A percentile compares a stretch with the other conserved stretches of the same genome.
These are phyloP conservation scores for Lantana camara DNA, from an alignment of 257 asterid species.

Conservation along the genomic window DNA sequence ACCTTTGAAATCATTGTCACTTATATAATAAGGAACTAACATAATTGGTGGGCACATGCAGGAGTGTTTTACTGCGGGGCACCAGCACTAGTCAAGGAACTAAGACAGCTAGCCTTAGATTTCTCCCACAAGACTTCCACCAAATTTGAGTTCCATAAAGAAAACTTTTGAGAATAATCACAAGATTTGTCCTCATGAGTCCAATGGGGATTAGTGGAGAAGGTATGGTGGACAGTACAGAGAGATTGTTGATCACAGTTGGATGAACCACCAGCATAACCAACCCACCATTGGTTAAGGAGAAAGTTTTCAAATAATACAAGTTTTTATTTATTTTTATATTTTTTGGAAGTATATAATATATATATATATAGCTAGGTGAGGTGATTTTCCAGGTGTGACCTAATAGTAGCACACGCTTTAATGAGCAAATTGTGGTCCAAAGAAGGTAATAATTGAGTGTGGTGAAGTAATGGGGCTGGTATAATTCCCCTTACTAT, in stretches of 20 bases:
- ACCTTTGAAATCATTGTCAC: background rate
- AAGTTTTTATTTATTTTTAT: background rate
- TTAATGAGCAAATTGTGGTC: slow-evolving; percentile 31
- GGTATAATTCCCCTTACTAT: slow-evolving; percentile 23
- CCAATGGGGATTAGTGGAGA: slow-evolving; percentile 8
- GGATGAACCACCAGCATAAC: slow-evolving; percentile 31
- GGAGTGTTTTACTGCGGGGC: slow-evolving; percentile 98
- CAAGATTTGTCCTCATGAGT: background rate
- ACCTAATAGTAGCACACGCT: slow-evolving; percentile 28
- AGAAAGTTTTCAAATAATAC: background rate
- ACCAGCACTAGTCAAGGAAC: slow-evolving; percentile 69
- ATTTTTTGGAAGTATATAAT: background rate
- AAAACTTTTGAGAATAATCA: slow-evolving; percentile 56
- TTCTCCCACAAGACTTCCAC: slow-evolving; percentile 75
- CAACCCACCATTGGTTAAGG: slow-evolving; percentile 27
- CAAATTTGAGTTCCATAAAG: slow-evolving; percentile 89
- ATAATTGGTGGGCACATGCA: slow-evolving; percentile 34
- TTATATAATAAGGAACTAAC: background rate
- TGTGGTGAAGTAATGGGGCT: slow-evolving; percentile 23
- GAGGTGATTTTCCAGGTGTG: slow-evolving; percentile 13
- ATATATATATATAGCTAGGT: no score
- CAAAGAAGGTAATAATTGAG: slow-evolving; percentile 19
- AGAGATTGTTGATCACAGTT: slow-evolving; percentile 8
- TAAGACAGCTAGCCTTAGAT: slow-evolving; percentile 66
- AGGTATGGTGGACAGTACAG: background rate